Evolutionary conservation across 352 stramenopile genomes (phyloP).

Genomic region (Pythium chondricola): DNA sequence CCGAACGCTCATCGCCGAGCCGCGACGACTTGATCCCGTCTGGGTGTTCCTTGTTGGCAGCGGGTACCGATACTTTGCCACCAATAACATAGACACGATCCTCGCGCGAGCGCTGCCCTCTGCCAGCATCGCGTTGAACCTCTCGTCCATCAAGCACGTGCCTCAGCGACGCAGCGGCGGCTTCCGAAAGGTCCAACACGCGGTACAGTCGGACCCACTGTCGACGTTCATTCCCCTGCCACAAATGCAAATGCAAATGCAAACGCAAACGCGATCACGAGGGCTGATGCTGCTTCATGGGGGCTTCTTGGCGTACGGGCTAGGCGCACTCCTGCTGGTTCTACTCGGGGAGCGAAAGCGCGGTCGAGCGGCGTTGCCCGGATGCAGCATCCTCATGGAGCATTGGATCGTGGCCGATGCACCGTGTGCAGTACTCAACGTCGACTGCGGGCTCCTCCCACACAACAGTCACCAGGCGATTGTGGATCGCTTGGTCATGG

Average conservation of each 20-base stretch:
- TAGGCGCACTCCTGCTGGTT: not conserved
- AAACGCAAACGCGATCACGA: too few relatives aligned
- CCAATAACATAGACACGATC: not conserved
- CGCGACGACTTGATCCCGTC: not conserved
- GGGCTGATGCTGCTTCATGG: not conserved
- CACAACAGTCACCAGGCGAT: not conserved
- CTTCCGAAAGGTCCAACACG: not conserved
- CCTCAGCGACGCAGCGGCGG: not conserved
- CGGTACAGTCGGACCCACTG: not conserved
- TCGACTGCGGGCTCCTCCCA: not conserved
- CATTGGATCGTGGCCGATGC: not conserved
- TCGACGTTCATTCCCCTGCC: not conserved
- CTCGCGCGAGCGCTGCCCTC: constrained; percentile 1
- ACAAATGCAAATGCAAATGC: too few relatives aligned
- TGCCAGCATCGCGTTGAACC: constrained; percentile 5
- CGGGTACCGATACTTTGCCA: constrained; percentile 2
- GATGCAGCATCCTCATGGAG: not conserved
- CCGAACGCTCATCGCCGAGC: not conserved
- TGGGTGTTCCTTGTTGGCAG: constrained; percentile 5
- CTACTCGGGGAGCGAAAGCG: not conserved
- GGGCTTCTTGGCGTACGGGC: not conserved
- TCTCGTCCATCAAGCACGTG: constrained; percentile 7
- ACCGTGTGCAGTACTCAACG: constrained; percentile 2
- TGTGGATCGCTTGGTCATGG: not conserved
- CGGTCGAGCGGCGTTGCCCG: not conserved